Conservation (phyloP, 176 grass and related monocot species). For the Cymbopogon citratus region DNA sequence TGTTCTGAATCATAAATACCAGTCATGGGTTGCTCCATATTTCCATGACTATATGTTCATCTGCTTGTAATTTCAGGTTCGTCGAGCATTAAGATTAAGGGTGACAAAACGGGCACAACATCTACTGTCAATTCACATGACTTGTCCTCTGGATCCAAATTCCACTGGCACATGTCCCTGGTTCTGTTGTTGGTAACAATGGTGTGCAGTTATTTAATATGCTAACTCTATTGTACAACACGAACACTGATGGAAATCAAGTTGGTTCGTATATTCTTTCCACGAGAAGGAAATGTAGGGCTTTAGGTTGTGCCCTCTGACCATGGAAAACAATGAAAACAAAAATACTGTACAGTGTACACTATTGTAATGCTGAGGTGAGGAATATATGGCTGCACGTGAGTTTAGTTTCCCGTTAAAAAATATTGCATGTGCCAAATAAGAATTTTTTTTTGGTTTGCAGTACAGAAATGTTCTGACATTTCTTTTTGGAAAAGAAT, state of each 20-base stretch:
- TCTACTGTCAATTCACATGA: conserved; percentile 50
- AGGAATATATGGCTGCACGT: conserved; percentile 9
- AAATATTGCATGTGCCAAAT: background rate
- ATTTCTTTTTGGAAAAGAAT: background rate
- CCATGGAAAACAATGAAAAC: conserved; percentile 13
- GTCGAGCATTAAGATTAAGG: conserved; percentile 85
- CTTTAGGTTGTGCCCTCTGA: conserved; percentile 32
- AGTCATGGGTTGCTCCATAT: background rate
- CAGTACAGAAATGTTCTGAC: background rate
- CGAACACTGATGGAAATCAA: conserved; percentile 19
- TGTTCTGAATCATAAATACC: conserved; percentile 9
- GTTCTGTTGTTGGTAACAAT: conserved; percentile 44
- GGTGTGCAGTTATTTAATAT: conserved; percentile 30
- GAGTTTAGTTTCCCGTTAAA: background rate
- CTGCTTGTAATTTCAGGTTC: conserved; percentile 56
- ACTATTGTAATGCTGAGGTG: conserved; percentile 17
- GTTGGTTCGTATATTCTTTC: conserved; percentile 47
- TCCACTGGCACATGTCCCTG: conserved; percentile 25
- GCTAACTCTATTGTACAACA: conserved; percentile 31
- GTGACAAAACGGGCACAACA: conserved; percentile 45
- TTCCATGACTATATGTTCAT: background rate
- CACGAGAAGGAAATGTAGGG: conserved; percentile 21
- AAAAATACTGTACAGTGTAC: conserved; percentile 8
- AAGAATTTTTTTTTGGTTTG: background rate
- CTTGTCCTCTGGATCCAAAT: conserved; percentile 53